phyloP scores from a whole-genome alignment of 345 rosid species.

The Nephelium lappaceum region DNA sequence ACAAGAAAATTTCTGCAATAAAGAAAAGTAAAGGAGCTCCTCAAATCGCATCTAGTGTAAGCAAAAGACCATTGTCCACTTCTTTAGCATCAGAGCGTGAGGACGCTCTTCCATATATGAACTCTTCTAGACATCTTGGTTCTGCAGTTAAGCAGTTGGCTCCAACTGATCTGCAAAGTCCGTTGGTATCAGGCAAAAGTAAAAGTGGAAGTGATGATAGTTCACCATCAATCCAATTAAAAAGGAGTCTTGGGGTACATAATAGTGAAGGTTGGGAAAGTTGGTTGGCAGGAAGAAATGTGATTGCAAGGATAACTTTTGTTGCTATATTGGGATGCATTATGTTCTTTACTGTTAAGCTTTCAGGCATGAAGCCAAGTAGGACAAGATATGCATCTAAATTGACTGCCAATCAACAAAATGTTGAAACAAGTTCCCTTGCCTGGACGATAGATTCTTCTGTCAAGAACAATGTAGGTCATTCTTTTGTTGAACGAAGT shows the following conservation, averaged over 20 bases:
- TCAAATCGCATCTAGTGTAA: slow-evolving; percentile 36
- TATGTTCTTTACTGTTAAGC: slow-evolving; percentile 51
- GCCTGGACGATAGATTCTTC: slow-evolving; percentile 41
- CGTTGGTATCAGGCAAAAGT: slow-evolving; percentile 44
- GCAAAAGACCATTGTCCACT: slow-evolving; percentile 59
- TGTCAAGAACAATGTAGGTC: slow-evolving; percentile 26
- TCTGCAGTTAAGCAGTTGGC: slow-evolving; percentile 82
- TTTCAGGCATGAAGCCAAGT: slow-evolving; percentile 43
- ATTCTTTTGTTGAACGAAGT: slow-evolving; percentile 33
- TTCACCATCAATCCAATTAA: slow-evolving; percentile 59
- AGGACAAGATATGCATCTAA: slow-evolving; percentile 38
- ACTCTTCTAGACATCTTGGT: slow-evolving; percentile 59
- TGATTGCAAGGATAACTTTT: slow-evolving; percentile 48
- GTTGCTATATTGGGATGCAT: slow-evolving; percentile 62
- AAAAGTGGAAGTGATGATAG: slow-evolving; percentile 42
- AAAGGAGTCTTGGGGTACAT: slow-evolving; percentile 58
- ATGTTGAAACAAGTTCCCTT: slow-evolving; percentile 42
- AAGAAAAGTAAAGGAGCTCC: slow-evolving; percentile 47
- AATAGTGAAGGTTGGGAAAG: slow-evolving; percentile 52
- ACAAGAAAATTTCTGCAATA: slow-evolving; percentile 51
- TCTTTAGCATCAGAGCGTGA: slow-evolving; percentile 44
- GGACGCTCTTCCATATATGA: slow-evolving; percentile 43
- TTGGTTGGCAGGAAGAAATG: slow-evolving; percentile 49
- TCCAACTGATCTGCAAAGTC: slow-evolving; percentile 59
- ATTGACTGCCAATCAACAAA: slow-evolving; percentile 36